A percentile compares a stretch with the other conserved stretches of the same genome.
These are phyloP conservation scores for Copromyces sp. DNA, from an alignment of 495 filamentous ascomycete genomes.

Conservation along the genomic window DNA sequence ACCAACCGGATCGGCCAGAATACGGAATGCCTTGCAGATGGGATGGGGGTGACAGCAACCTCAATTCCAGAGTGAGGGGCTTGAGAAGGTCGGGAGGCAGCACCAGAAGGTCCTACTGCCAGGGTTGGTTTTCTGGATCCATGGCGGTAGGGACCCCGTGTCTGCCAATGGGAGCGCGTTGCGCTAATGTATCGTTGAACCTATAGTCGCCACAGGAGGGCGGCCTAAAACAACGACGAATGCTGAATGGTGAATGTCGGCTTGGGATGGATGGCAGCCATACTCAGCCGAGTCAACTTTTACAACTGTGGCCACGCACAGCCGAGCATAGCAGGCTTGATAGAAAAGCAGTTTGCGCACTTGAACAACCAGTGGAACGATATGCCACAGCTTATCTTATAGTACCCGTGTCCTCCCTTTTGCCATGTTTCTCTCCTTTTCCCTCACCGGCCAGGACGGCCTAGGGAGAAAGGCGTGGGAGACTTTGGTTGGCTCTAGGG, in stretches of 20 bases:
- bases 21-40: background rate
- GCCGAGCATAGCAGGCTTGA: background rate
- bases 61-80: background rate
- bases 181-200: background rate
- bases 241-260: background rate
- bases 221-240: background rate
- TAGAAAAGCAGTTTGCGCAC: background rate
- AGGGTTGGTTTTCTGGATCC: background rate
- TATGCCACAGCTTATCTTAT: background rate
- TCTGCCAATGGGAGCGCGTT: background rate
- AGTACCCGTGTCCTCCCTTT: background rate
- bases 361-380: background rate
- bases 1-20: background rate
- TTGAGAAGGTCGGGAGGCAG: background rate
- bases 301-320: background rate
- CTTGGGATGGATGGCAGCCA: background rate
- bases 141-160: background rate
- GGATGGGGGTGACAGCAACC: background rate
- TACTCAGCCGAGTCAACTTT: background rate
- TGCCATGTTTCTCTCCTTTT: background rate
- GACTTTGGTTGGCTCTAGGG: constrained; percentile 15
- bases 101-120: background rate
- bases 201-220: background rate
- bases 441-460: background rate
- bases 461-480: constrained; percentile 7